These are phyloP conservation scores for Ceratocystis papillata DNA, from an alignment of 2,329 filamentous ascomycete species.

Conservation along the genomic window DNA sequence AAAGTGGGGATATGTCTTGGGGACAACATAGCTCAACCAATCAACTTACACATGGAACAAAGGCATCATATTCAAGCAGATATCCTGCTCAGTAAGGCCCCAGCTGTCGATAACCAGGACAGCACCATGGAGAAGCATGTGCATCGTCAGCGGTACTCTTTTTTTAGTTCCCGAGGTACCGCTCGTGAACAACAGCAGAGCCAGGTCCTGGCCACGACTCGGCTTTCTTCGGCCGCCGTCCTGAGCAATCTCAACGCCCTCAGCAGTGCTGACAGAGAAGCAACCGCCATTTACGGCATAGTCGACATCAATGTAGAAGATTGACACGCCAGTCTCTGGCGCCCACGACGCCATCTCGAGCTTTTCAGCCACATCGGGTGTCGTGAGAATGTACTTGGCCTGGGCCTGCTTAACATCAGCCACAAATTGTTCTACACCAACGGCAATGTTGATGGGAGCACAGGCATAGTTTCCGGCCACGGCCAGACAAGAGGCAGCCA, in stretches of 20 bases:
- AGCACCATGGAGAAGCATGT: slow-evolving; percentile 42
- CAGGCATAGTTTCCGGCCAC: slow-evolving; percentile 41
- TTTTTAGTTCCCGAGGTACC: slow-evolving; percentile 51
- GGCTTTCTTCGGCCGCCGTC: slow-evolving; percentile 25
- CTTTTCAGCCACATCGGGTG: slow-evolving; percentile 33
- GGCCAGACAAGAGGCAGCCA: slow-evolving; percentile 42
- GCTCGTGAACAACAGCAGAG: slow-evolving; percentile 46
- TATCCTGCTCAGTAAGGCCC: slow-evolving; percentile 38
- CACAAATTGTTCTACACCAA: slow-evolving; percentile 40
- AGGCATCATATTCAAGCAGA: slow-evolving; percentile 50
- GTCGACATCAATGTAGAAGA: slow-evolving; percentile 35
- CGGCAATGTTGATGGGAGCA: slow-evolving; percentile 42
- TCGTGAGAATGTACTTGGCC: slow-evolving; percentile 39
- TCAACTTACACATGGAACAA: slow-evolving; percentile 43
- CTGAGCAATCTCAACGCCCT: slow-evolving; percentile 22
- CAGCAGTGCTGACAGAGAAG: slow-evolving; percentile 29
- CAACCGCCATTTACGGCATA: slow-evolving; percentile 29
- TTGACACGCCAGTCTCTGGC: slow-evolving; percentile 31
- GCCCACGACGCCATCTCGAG: slow-evolving; percentile 33
- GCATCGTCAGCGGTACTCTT: slow-evolving; percentile 42
- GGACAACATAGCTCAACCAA: too few species aligned
- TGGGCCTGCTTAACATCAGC: slow-evolving; percentile 40
- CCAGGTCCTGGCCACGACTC: slow-evolving; percentile 39
- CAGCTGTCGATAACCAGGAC: slow-evolving; percentile 45
- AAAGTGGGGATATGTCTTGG: neutral